Conservation (phyloP, 1,284 basidiomycete species). For the Taiwanofungus camphoratus region DNA sequence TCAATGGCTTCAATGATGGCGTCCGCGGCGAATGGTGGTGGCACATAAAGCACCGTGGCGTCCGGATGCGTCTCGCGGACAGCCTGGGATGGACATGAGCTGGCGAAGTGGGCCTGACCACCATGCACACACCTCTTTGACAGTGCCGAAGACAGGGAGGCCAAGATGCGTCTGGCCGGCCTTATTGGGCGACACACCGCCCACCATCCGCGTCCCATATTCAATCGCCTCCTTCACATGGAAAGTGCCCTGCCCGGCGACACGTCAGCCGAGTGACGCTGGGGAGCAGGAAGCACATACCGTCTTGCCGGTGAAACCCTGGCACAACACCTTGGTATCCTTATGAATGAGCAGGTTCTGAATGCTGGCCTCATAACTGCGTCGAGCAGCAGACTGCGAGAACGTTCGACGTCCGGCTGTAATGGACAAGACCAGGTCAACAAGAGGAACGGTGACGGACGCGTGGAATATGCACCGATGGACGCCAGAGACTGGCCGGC, state of each 20-base stretch:
- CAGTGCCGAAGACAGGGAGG: conserved; percentile 90
- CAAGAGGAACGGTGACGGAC: neutral
- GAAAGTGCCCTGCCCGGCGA: conserved; percentile 83
- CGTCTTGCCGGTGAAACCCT: conserved; percentile 97
- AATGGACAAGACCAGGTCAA: conserved; percentile 13
- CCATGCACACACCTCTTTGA: conserved; percentile 67
- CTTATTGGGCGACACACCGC: conserved; percentile 97
- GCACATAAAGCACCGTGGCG: conserved; percentile 93
- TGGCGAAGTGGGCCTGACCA: neutral
- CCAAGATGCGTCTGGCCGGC: conserved; percentile 95
- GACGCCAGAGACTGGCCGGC: conserved; percentile 50
- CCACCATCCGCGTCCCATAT: conserved; percentile 96
- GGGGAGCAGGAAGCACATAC: conserved; percentile 38
- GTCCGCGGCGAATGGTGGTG: conserved; percentile 87
- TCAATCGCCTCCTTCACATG: conserved; percentile 92
- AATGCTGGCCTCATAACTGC: conserved; percentile 85
- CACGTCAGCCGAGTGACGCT: neutral
- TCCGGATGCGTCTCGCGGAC: conserved; percentile 82
- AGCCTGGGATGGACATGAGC: conserved; percentile 46
- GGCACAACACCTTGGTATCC: conserved; percentile 91
- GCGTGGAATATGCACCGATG: conserved; percentile 37
- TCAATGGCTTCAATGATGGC: conserved; percentile 98
- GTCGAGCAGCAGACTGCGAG: conserved; percentile 67
- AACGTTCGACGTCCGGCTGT: conserved; percentile 71
- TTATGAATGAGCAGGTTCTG: conserved; percentile 91